Evolutionary conservation across 106 monocot species (phyloP).

Genomic region (Dendrobium officinale): DNA sequence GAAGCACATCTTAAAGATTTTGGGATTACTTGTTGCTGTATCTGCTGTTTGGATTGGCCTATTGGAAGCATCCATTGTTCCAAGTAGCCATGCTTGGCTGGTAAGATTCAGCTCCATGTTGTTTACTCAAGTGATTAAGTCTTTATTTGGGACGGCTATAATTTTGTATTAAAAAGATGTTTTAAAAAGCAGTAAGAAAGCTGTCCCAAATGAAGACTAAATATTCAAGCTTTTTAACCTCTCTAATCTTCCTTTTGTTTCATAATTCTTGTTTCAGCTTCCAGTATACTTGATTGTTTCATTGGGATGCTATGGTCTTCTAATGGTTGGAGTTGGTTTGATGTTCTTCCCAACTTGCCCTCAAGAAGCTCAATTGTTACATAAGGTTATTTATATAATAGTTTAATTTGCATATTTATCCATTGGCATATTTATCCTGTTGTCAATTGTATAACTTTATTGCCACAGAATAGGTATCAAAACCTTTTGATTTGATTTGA

Average conservation of each 20-base stretch:
- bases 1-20: conserved; percentile 90
- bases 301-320: conserved; percentile 91
- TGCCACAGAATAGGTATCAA: too few species aligned
- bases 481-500: too few species aligned
- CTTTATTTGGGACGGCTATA: too few species aligned
- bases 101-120: conserved; percentile 38
- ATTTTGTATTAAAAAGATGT: too few species aligned
- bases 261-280: conserved; percentile 36
- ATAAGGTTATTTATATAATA: conserved; percentile 42
- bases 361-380: conserved; percentile 71
- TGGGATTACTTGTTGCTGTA: conserved; percentile 49
- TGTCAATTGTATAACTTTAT: too few species aligned
- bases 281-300: conserved; percentile 72
- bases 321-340: conserved; percentile 94
- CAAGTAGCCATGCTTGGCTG: conserved; percentile 73
- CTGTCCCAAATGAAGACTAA: too few species aligned
- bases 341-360: conserved; percentile 94
- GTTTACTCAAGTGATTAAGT: not conserved
- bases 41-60: conserved; percentile 73
- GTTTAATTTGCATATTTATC: not conserved
- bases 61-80: conserved; percentile 54
- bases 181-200: too few species aligned
- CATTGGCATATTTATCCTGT: not conserved
- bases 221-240: conserved; percentile 6
- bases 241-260: not conserved